phyloP scores from a whole-genome alignment of 345 rosid genomes.

The Noccaea caerulescens region DNA sequence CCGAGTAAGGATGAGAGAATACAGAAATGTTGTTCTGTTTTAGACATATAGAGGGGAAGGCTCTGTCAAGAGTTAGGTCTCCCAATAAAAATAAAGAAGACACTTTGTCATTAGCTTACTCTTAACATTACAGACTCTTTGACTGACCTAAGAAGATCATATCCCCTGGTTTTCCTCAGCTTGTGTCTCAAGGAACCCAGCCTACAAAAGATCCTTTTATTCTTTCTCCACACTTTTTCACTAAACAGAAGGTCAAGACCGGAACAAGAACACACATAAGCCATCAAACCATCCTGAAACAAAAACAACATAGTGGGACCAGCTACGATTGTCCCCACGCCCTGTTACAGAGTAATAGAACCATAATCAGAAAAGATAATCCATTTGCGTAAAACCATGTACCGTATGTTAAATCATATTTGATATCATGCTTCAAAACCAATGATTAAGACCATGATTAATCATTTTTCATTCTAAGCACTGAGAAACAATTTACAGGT shows the following conservation, averaged over 20 bases:
- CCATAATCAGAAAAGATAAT: neutral
- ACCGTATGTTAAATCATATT: neutral
- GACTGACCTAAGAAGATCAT: slow-evolving; percentile 16
- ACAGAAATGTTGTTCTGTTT: neutral
- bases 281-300: slow-evolving; percentile 12
- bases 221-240: slow-evolving; percentile 3
- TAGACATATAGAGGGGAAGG: neutral
- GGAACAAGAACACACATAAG: neutral
- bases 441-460: too few species aligned
- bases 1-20: neutral
- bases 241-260: neutral
- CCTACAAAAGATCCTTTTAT: slow-evolving; percentile 7
- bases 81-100: neutral
- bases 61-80: neutral
- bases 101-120: slow-evolving; percentile 10
- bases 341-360: slow-evolving; percentile 12
- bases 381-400: neutral
- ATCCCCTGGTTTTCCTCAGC: slow-evolving; percentile 5
- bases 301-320: neutral
- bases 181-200: slow-evolving; percentile 23
- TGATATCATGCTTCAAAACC: neutral
- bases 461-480: neutral
- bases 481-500: neutral
- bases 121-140: slow-evolving; percentile 27
- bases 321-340: slow-evolving; percentile 35